These are phyloP conservation scores for Phytopythium mirpurense DNA, from an alignment of 352 stramenopile genomes.

Conservation along the genomic window DNA sequence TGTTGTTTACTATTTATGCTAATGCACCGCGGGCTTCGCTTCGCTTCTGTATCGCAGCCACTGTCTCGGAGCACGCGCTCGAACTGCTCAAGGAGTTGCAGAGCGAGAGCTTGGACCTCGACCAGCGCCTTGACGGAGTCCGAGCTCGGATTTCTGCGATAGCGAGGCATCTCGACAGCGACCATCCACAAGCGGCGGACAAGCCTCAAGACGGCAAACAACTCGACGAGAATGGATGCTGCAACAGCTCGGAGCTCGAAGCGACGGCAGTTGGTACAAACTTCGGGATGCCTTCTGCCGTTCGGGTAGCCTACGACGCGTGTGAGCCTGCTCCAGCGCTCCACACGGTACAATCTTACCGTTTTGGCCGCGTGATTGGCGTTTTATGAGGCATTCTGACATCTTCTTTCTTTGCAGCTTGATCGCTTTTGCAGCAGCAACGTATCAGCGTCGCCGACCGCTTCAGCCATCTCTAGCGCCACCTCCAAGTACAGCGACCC, in stretches of 20 bases:
- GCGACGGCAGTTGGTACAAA: not conserved
- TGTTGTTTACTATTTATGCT: too few relatives aligned
- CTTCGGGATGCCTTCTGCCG: not conserved
- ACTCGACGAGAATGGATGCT: not conserved
- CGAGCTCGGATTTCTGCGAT: slow-evolving; percentile 20
- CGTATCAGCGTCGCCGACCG: not conserved
- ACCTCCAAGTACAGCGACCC: slow-evolving; percentile 58
- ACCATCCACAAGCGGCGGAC: not conserved
- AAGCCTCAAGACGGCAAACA: not conserved
- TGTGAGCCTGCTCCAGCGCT: not conserved
- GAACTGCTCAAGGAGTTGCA: slow-evolving; percentile 49
- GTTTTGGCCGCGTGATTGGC: not conserved
- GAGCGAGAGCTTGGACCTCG: slow-evolving; percentile 23
- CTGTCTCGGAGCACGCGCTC: slow-evolving; percentile 40
- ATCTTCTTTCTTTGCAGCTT: slow-evolving; percentile 16
- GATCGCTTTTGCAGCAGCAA: slow-evolving; percentile 26
- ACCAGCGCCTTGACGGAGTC: slow-evolving; percentile 23
- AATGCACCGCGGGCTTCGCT: not conserved
- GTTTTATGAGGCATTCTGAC: too few relatives aligned
- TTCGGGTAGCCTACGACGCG: not conserved
- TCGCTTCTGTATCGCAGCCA: slow-evolving; percentile 15
- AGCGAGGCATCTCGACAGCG: not conserved
- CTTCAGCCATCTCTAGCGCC: slow-evolving; percentile 15
- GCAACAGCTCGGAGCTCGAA: not conserved
- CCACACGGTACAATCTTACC: not conserved